phyloP scores from a whole-genome alignment of 164 flowering plant genomes.

The Akebia trifoliata region DNA sequence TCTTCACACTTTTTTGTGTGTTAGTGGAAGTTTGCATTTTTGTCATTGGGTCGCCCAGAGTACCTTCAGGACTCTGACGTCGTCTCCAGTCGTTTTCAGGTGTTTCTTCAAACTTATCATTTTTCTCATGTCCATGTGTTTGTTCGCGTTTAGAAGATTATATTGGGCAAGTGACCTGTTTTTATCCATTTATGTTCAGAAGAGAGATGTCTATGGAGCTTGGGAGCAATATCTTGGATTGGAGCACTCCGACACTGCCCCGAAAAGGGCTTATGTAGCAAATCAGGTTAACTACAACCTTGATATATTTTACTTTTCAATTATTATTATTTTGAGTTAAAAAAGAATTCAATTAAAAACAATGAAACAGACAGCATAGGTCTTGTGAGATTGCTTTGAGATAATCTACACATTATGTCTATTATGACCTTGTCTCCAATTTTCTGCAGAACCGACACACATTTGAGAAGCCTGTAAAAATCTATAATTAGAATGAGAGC shows the following conservation, averaged over 20 bases:
- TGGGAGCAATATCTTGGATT: conserved; percentile 95
- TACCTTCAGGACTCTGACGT: conserved; percentile 71
- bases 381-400: background rate
- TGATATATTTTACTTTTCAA: background rate
- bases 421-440: background rate
- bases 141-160: background rate
- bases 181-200: conserved; percentile 27
- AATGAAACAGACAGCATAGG: no score
- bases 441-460: conserved; percentile 52
- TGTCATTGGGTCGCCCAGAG: conserved; percentile 81
- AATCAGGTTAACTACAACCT: conserved; percentile 43
- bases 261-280: conserved; percentile 58
- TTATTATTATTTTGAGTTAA: no score
- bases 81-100: conserved; percentile 74
- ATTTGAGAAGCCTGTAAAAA: conserved; percentile 53
- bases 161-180: background rate
- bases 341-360: no score
- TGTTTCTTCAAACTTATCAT: conserved; percentile 10
- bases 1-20: background rate
- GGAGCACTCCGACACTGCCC: conserved; percentile 71
- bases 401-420: background rate
- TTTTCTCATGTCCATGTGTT: background rate
- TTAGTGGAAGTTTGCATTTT: conserved; percentile 87
- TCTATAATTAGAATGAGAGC: conserved; percentile 38
- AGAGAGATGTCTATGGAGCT: conserved; percentile 81